phyloP scores from a whole-genome alignment of 768 basidiomycete species.

The Panellus pusillus region DNA sequence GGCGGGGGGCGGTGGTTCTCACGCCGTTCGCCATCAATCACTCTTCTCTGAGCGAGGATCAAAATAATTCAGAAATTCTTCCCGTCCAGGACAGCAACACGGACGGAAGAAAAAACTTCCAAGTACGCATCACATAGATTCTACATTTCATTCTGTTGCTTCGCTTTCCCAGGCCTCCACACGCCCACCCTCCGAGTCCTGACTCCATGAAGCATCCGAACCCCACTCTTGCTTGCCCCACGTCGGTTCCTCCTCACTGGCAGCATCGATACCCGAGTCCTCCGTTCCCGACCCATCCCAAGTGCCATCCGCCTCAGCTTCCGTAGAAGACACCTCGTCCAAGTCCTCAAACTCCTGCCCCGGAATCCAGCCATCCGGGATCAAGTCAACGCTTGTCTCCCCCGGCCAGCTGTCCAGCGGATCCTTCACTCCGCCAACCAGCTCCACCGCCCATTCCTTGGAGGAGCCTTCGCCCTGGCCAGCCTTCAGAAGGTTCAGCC shows the following conservation, averaged over 20 bases:
- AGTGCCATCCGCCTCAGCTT: slow-evolving; percentile 43
- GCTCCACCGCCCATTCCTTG: slow-evolving; percentile 45
- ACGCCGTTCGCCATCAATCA: too few relatives aligned
- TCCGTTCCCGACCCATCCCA: slow-evolving; percentile 41
- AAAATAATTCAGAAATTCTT: too few relatives aligned
- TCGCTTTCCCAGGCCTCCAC: too few relatives aligned
- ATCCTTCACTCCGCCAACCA: slow-evolving; percentile 38
- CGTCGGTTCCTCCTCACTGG: too few relatives aligned
- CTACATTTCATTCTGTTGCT: too few relatives aligned
- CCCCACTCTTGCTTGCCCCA: background rate
- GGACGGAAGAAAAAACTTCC: too few relatives aligned
- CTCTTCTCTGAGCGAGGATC: too few relatives aligned
- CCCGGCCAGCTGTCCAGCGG: slow-evolving; percentile 31
- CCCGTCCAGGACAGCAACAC: too few relatives aligned
- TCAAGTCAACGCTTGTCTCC: slow-evolving; percentile 38
- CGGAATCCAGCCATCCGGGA: slow-evolving; percentile 48
- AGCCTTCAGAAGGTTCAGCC: slow-evolving; percentile 39
- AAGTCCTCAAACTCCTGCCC: slow-evolving; percentile 34
- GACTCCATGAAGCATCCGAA: background rate
- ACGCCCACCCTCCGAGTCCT: too few relatives aligned
- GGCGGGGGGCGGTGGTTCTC: too few relatives aligned
- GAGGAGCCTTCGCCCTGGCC: slow-evolving; percentile 26
- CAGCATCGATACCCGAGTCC: slow-evolving; percentile 10
- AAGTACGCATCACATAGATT: too few relatives aligned
- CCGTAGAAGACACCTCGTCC: slow-evolving; percentile 33